Evolutionary conservation across 2,329 filamentous ascomycete genomes (phyloP).

Genomic region (Trichophyton rubrum): DNA sequence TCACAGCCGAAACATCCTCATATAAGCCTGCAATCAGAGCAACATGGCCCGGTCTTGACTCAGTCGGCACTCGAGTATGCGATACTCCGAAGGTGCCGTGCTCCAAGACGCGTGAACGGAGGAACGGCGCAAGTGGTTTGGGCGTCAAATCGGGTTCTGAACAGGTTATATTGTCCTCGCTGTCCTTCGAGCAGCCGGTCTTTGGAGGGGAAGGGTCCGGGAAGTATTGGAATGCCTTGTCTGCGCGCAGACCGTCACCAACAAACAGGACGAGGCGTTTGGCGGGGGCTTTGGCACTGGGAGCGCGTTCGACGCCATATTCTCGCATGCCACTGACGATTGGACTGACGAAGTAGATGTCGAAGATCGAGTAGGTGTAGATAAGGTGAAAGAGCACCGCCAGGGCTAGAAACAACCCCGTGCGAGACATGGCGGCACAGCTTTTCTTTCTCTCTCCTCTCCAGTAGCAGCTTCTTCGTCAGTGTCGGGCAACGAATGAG

Average conservation of each 20-base stretch:
- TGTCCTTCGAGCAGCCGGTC: constrained; percentile 12
- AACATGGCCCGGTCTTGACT: constrained; percentile 91
- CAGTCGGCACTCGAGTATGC: constrained; percentile 90
- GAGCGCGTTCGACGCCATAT: constrained; percentile 54
- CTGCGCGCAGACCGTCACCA: constrained; percentile 90
- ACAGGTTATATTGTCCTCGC: constrained; percentile 34
- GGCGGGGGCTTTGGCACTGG: constrained; percentile 57
- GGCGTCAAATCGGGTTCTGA: constrained; percentile 54
- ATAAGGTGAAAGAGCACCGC: constrained; percentile 86
- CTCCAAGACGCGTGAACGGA: constrained; percentile 75
- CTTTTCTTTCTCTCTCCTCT: neutral
- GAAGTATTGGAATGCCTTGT: constrained; percentile 93
- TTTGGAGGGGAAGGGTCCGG: constrained; percentile 62
- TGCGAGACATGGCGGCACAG: neutral
- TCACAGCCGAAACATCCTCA: constrained; percentile 94
- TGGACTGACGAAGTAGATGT: constrained; percentile 96
- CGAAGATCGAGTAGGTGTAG: constrained; percentile 93
- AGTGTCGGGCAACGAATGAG: neutral
- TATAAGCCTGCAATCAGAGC: constrained; percentile 93
- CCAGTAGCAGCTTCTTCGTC: neutral
- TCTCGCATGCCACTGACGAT: constrained; percentile 92
- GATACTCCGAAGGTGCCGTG: constrained; percentile 95
- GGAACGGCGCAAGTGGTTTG: constrained; percentile 74
- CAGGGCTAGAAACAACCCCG: constrained; percentile 59
- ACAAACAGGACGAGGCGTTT: constrained; percentile 88